phyloP scores from a whole-genome alignment of 768 basidiomycete genomes.

The Termitomyces sp. region DNA sequence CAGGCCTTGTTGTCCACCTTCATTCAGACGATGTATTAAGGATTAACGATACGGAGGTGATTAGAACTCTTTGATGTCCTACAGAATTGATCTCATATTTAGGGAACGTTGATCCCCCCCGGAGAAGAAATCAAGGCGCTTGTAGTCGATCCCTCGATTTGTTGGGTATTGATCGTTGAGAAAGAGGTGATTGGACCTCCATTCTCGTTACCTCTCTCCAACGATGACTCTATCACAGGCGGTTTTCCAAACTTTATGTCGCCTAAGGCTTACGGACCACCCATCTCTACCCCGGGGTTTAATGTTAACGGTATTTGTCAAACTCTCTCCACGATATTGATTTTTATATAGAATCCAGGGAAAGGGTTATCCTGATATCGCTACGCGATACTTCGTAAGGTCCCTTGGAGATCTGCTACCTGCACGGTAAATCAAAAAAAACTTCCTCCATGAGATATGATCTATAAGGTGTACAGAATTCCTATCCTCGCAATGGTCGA shows the following conservation, averaged over 20 bases:
- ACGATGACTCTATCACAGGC: conserved; percentile 52
- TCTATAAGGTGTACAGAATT: conserved; percentile 42
- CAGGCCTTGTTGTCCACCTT: conserved; percentile 56
- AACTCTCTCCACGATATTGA: neutral
- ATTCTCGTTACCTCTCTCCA: neutral
- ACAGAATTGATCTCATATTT: neutral
- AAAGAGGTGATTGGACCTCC: conserved; percentile 67
- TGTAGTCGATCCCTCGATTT: conserved; percentile 46
- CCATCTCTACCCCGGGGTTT: conserved; percentile 55
- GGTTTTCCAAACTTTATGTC: conserved; percentile 86
- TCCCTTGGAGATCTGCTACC: conserved; percentile 68
- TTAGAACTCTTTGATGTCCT: neutral
- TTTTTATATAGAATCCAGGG: conserved; percentile 49
- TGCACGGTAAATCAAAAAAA: conserved; percentile 41
- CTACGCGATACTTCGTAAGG: conserved; percentile 82
- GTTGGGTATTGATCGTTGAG: conserved; percentile 88
- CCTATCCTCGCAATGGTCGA: conserved; percentile 84
- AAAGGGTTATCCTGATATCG: conserved; percentile 95
- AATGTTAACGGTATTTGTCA: conserved; percentile 64
- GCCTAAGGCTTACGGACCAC: conserved; percentile 48
- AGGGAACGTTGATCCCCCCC: conserved; percentile 79
- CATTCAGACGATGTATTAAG: conserved; percentile 48
- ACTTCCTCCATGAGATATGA: neutral
- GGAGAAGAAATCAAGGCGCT: conserved; percentile 69
- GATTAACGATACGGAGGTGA: conserved; percentile 58